These are phyloP conservation scores for Colletotrichum sp. DNA, from an alignment of 2,329 filamentous ascomycete species.

Conservation along the genomic window DNA sequence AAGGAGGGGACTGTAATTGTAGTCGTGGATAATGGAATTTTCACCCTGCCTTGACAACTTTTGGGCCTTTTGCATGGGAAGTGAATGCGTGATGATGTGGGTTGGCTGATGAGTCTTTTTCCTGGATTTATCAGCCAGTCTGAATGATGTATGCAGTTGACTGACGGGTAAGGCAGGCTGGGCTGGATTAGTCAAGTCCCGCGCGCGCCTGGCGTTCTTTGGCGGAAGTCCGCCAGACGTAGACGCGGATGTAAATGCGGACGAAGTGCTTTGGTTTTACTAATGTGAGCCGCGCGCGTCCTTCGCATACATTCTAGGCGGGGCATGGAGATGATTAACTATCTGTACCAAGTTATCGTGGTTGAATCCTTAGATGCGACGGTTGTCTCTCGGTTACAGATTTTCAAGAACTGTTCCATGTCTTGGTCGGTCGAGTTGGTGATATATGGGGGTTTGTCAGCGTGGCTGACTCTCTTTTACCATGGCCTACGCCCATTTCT, in stretches of 20 bases:
- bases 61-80: neutral
- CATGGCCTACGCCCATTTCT: neutral
- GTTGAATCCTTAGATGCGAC: neutral
- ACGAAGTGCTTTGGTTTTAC: neutral
- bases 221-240: neutral
- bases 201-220: neutral
- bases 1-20: constrained; percentile 16
- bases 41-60: neutral
- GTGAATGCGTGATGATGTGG: neutral
- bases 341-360: neutral
- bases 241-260: neutral
- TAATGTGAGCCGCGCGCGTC: neutral
- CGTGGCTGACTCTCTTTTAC: neutral
- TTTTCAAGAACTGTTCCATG: neutral
- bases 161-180: neutral
- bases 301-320: neutral
- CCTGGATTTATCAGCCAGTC: neutral
- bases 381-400: neutral
- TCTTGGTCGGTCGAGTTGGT: neutral
- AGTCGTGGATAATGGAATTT: constrained; percentile 17
- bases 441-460: neutral
- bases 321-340: neutral
- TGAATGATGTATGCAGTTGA: neutral
- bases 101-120: neutral
- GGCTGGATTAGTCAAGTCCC: neutral